phyloP scores from a whole-genome alignment of 2,329 filamentous ascomycete genomes.

The Trichoderma sp. region DNA sequence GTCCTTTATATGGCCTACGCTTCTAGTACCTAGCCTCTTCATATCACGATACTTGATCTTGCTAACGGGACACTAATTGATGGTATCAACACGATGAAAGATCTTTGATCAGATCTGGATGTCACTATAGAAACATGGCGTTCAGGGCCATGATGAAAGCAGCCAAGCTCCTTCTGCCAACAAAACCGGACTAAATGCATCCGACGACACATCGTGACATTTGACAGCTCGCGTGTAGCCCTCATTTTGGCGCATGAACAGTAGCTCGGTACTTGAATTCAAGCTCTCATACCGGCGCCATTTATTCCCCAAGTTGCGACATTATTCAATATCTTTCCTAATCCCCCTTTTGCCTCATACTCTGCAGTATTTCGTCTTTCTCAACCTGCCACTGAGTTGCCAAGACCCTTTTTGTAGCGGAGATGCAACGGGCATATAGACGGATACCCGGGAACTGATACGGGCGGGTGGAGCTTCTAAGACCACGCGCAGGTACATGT shows the following conservation, averaged over 20 bases:
- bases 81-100: background rate
- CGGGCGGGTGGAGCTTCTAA: background rate
- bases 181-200: background rate
- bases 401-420: background rate
- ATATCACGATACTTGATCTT: background rate
- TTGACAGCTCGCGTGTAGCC: background rate
- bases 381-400: background rate
- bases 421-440: background rate
- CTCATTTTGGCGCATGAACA: background rate
- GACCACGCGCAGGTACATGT: background rate
- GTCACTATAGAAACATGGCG: background rate
- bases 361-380: background rate
- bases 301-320: background rate
- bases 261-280: background rate
- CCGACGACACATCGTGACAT: background rate
- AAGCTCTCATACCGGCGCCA: background rate
- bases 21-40: background rate
- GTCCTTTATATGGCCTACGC: background rate
- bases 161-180: background rate
- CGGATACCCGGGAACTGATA: background rate
- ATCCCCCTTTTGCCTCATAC: background rate
- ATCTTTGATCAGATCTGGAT: background rate
- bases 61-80: background rate
- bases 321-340: background rate
- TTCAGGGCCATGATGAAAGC: background rate